Percentiles rank a stretch among this genome's conserved stretches.
Evolutionary conservation across 306 rosid species (phyloP).

Genomic region (Trifolium pratense): DNA sequence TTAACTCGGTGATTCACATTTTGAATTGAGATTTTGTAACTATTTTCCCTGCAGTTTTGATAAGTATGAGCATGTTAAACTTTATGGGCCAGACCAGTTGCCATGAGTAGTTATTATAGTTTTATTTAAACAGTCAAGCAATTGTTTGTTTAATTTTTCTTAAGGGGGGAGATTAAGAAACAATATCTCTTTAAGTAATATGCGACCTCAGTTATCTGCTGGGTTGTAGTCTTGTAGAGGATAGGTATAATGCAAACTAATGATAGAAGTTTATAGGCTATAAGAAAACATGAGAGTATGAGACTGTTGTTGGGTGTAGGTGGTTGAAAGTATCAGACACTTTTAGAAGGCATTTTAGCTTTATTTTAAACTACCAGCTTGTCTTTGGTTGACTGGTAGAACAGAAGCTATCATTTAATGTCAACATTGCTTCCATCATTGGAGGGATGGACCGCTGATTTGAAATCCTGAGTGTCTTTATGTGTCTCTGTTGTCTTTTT

Average conservation of each 20-base stretch:
- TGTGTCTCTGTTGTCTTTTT: conserved; percentile 3
- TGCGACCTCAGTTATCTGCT: conserved; percentile 19
- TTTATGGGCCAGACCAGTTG: background rate
- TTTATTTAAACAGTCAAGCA: conserved; percentile 30
- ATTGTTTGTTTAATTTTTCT: conserved; percentile 2
- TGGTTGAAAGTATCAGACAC: conserved; percentile 31
- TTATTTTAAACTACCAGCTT: conserved; percentile 24
- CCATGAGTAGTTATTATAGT: conserved; percentile 5
- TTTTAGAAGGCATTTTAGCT: conserved; percentile 28
- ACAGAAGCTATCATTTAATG: conserved; percentile 21
- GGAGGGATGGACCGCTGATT: conserved; percentile 33
- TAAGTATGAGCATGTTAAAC: background rate
- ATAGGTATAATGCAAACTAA: conserved; percentile 22
- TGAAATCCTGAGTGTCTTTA: conserved; percentile 25
- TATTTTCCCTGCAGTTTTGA: conserved; percentile 11
- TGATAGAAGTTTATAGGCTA: conserved; percentile 21
- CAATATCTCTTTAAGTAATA: conserved; percentile 14
- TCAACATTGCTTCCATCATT: conserved; percentile 36
- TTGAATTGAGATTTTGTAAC: background rate
- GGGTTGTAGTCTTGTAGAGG: conserved; percentile 11
- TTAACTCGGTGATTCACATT: background rate
- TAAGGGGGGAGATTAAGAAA: conserved; percentile 3
- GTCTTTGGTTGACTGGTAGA: conserved; percentile 24
- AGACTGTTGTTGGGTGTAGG: conserved; percentile 14
- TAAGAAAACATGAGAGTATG: conserved; percentile 22